phyloP scores from a whole-genome alignment of 2,329 filamentous ascomycete genomes.

The Paecilomyces fulvus region DNA sequence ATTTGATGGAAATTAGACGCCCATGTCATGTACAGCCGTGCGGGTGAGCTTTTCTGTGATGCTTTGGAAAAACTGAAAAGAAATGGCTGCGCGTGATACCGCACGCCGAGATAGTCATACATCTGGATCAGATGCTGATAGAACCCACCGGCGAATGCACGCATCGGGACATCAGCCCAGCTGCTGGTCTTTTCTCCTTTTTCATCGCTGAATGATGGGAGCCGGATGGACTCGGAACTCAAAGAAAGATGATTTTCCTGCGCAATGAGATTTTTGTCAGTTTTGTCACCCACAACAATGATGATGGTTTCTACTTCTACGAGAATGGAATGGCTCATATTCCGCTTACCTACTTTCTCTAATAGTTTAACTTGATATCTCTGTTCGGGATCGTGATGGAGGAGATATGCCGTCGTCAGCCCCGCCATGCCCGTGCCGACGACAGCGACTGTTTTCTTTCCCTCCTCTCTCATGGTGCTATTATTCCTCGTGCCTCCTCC shows the following conservation, averaged over 20 bases:
- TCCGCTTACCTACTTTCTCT: conserved; percentile 29
- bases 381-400: conserved; percentile 30
- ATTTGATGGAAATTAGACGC: conserved; percentile 47
- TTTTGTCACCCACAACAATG: neutral
- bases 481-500: neutral
- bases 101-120: conserved; percentile 47
- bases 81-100: conserved; percentile 44
- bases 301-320: neutral
- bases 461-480: neutral
- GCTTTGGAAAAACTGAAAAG: conserved; percentile 44
- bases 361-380: conserved; percentile 39
- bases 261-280: neutral
- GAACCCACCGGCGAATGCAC: conserved; percentile 44
- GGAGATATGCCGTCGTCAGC: conserved; percentile 38
- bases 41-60: conserved; percentile 1
- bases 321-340: neutral
- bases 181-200: conserved; percentile 9
- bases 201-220: conserved; percentile 7
- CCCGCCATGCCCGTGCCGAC: conserved; percentile 45
- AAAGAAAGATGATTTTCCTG: conserved; percentile 1
- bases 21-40: conserved; percentile 38
- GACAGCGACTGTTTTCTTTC: conserved; percentile 31
- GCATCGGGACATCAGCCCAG: conserved; percentile 45
- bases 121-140: conserved; percentile 49
- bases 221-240: conserved; percentile 7